phyloP scores from a whole-genome alignment of 768 basidiomycete species.

The Suillus cothurnatus region DNA sequence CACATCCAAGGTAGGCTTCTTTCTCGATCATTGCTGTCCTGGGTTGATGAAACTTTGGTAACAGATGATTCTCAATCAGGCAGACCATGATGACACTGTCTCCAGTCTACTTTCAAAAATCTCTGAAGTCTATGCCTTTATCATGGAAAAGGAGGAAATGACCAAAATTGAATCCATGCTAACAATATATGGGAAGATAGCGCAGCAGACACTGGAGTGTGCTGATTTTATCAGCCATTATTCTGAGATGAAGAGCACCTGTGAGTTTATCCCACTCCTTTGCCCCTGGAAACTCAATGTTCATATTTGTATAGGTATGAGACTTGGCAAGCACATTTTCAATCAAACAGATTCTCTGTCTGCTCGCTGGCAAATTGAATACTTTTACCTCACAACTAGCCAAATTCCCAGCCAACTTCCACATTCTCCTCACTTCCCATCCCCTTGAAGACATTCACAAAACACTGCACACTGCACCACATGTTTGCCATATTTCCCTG shows the following conservation, averaged over 20 bases:
- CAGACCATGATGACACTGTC: neutral
- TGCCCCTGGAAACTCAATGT: neutral
- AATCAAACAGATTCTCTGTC: constrained; percentile 18
- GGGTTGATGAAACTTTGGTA: neutral
- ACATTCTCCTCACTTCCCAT: constrained; percentile 22
- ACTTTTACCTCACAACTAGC: neutral
- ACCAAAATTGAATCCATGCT: neutral
- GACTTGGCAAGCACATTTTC: constrained; percentile 4
- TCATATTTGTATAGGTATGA: neutral
- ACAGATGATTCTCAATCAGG: neutral
- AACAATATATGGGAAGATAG: neutral
- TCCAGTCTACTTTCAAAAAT: neutral
- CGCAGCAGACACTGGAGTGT: constrained; percentile 26
- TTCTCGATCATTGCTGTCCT: neutral
- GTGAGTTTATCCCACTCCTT: constrained; percentile 14
- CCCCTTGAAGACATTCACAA: constrained; percentile 8
- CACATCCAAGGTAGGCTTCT: neutral
- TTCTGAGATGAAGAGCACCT: constrained; percentile 23
- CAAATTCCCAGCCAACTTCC: constrained; percentile 11
- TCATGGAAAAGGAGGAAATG: constrained; percentile 2
- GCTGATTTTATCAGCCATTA: constrained; percentile 31
- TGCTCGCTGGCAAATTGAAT: neutral
- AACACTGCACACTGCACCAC: constrained; percentile 7
- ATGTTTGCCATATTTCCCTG: constrained; percentile 3
- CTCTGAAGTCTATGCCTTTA: neutral